Evolutionary conservation across 441 rosid species (phyloP), one percentile per base, ranked within the genome.

Genomic region (Adansonia gregorii): DNA sequence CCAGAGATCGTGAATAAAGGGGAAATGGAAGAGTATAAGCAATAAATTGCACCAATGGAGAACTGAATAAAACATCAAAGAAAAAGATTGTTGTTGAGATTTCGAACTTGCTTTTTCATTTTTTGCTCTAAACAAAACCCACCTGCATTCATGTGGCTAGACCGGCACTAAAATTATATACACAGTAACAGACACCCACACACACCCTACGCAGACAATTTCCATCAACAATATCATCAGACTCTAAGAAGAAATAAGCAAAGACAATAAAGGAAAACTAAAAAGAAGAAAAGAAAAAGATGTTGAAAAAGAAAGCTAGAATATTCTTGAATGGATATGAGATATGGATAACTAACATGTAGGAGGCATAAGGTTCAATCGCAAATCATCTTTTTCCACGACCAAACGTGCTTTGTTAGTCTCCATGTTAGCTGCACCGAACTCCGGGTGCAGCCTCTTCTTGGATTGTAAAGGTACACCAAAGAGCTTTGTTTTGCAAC

Each of bases 351-450:
- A 78, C 82, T 86, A 88, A 81, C 88, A 84, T 74, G 89, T 76
- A 31, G 97, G 85, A 76, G 92, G 91, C 98, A 93, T 93, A 72
- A 95, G 94, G 85, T 93, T 91, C 86, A 95, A 83, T 74, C 91
- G 92, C 76, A 95, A 87, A 75, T 93, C 99, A 80, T 92, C 88
- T 59, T 93, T 89, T 43, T 91, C 93, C 87, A 84, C 80, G 70
- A 89, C 87, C 80, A 93, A 83, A 61, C 97, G 85, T 67, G 96
- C 80, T 87, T 90, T 92, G 78, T 80, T 87, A 24, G 79, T 83
- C 87, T 89, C 94, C 79, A 78, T 76, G 31, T 71, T 81, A 55
- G 80, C 81, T 2, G 70, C 76, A 78, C 49, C 68, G 61, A 85
- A 74, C 19, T 88, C 90, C 0, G 90, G 84, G 80, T 91, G 93